Conservation (phyloP, 2,329 filamentous ascomycete species). For the Dothistroma pini region DNA sequence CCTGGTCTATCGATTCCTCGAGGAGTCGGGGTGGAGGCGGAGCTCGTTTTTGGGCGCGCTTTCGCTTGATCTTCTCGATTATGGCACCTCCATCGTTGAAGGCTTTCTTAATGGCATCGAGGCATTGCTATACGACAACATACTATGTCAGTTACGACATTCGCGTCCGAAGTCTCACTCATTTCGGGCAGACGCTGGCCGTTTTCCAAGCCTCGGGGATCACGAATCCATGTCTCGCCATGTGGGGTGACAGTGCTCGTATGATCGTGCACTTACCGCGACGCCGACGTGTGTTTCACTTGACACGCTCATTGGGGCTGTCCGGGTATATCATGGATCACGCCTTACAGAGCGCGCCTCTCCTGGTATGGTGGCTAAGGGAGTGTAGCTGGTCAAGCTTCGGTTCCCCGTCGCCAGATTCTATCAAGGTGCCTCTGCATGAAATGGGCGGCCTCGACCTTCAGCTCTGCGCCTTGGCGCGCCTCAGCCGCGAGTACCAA, state of each 20-base stretch:
- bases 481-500: neutral
- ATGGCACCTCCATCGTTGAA: conserved; percentile 32
- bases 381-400: conserved; percentile 2
- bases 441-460: neutral
- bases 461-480: neutral
- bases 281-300: conserved; percentile 18
- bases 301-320: conserved; percentile 12
- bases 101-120: conserved; percentile 27
- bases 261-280: conserved; percentile 14
- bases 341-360: conserved; percentile 5
- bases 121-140: conserved; percentile 21
- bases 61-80: conserved; percentile 33
- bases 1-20: conserved; percentile 32
- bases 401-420: neutral
- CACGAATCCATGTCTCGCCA: neutral
- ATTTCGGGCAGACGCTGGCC: neutral
- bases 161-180: neutral
- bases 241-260: conserved; percentile 1
- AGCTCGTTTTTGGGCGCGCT: conserved; percentile 29
- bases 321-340: neutral
- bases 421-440: neutral
- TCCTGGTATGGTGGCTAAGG: neutral
- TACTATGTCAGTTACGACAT: conserved; percentile 5
- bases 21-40: conserved; percentile 30
- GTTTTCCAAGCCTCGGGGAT: conserved; percentile 5